Evolutionary conservation across 2,329 filamentous ascomycete genomes (phyloP), one percentile per base, ranked within the genome.

Genomic region (Aspergillus sp.): DNA sequence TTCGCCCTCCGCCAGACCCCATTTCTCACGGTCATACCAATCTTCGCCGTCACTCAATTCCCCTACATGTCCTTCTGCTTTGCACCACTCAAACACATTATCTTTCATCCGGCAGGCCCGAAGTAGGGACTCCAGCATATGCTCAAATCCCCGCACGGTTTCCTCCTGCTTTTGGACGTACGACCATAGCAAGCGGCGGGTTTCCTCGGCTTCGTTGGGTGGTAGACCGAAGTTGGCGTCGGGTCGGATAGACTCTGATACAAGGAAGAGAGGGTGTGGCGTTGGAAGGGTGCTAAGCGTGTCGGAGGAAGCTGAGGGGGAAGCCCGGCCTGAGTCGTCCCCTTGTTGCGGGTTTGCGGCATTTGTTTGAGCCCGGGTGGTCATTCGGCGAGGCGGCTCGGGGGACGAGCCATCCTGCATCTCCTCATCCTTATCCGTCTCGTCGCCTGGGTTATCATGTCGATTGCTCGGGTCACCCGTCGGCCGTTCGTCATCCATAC

Each of bases 1-100:
- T 41, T 81, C 79, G 1, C 79, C 78, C 33, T 73, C 71, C 3
- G 60, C 64, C n/a, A 86, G 66, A 0, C 77, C 78, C 83, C 82
- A 86, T 60, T 82, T 80, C 50, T 82, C 80, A 17, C 76, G 73
- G 61, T 87, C 84, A 58, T 84, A 84, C 84, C 84, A 87, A 61
- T 87, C 84, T 68, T 87, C 84, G 2, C 84, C 83, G 60, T 87
- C 84, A 49, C 81, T 85, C 82, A 86, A 80, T 63, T 86, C 83
- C 4, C 82, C 82, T 14, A 85, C 70, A 65, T 87, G 84, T 5
- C 74, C 83, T 62, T 86, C 83, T 0, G 83, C 82, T 62, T 83
- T 84, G 62, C 78, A 80, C 77, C 80, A 83, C 55, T 81, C 78
- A 60, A 79, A 79, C 1, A 86, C 82, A 33, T 81, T 76, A 40